Evolutionary conservation across 495 filamentous ascomycete species (phyloP), one percentile per base, ranked within the genome.

Genomic region (Penicillium macrosclerotiorum): DNA sequence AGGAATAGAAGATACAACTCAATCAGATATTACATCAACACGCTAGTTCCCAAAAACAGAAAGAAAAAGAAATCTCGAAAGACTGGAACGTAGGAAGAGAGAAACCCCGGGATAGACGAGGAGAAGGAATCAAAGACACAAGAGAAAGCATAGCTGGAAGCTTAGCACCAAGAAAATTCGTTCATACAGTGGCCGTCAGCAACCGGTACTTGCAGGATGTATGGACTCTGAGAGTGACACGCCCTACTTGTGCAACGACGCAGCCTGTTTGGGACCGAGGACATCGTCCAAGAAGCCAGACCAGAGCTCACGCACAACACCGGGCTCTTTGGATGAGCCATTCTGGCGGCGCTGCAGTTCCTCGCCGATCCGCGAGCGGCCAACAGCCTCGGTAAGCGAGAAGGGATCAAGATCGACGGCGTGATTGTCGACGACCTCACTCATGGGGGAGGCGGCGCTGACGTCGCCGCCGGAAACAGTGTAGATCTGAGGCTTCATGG

Each of bases 231-330:
- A 45, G 22, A n/a, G 33, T 37, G 26, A 17, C 19, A 22, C 17
- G 14, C 30, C 24, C 42, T 57, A 67, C 37, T 68, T 60, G 16
- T 55, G 52, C 41, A n/a, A n/a, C n/a, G 33, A 35, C 5, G 36
- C 14, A 52, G 42, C 35, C 55, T 64, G 47, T 48, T 67, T 69
- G 12, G 67, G 65, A 20, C 77, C 78, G 39, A 83, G 60, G 16
- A 84, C 48, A 65, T 85, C 81, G 44, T 85, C 80, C 45, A 83
- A 39, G 18, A 85, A 67, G 1, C 78, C 79, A 50, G 59, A 45
- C 74, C 77, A 81, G 1, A 85, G 40, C 60, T 79, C 65, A 27
- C 52, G 52, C 1, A 76, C 59, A 37, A 76, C 51, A 17, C 79
- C 72, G 14, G 63, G 51, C 42, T 72, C 60, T 2, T 48, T 49